Base-by-base conservation (phyloP, 768 basidiomycete genomes). In the Serendipita sp. region DNA sequence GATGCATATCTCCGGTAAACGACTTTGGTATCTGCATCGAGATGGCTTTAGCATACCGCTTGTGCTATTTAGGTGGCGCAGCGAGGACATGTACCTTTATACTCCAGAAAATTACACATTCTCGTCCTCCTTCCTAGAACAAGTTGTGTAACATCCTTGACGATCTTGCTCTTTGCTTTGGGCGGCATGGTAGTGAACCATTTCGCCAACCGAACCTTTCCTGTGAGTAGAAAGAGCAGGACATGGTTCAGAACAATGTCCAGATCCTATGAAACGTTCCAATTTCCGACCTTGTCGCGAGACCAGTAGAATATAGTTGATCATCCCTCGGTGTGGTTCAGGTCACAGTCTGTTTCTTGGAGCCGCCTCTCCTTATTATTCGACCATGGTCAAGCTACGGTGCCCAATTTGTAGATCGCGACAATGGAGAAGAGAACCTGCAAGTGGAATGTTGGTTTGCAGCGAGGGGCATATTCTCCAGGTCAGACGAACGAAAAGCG, bases 71-170 rank as follows among this genome's bases (percentile, higher is more conserved):
- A 5, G 5, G 29, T 50, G 27, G 48, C 34, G 11, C 27, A n/a
- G 27, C 55, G 55, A 31, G 16, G 16, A 37, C 52, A 18, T 10
- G 53, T 55, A 87, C 94, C 94, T 77, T 94, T 96, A 78, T 96
- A 96, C 72, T 98, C 95, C 44, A 97, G 74, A 70, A 98, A 87
- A 75, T 97, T 98, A 72, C 92, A 96, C 91, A 92, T 94, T 64
- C 87, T 80, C 60, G 88, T 89, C 65, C 88, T 80, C 62, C 95
- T 81, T 62, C 86, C 88, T 50, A 95, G 78, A 34, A 97, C 92
- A 40, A 96, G 81, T 74, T 93, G 91, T 1, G 92, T 94, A 34
- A 97, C 88, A 71, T 98, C 95, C 75, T 91, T 93, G 67, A 96
- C 85, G 71, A 95, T 92, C 81, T 93, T 95, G 63, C 81, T 80